These are phyloP conservation scores for Immersiporthe knoxdaviesiana DNA, from an alignment of 2,329 filamentous ascomycete genomes.

Conservation along the genomic window DNA sequence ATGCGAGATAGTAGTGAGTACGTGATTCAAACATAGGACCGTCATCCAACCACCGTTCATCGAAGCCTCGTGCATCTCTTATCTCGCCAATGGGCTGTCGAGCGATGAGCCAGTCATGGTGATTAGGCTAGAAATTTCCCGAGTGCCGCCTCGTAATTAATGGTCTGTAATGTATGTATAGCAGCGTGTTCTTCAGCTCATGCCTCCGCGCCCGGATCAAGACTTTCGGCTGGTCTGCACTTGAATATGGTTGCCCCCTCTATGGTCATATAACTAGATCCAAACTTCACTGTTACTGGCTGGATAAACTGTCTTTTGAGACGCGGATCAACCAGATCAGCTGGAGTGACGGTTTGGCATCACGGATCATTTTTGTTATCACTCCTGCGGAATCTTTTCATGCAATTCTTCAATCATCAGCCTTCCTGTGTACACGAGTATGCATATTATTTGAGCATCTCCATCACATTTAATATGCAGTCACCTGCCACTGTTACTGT, in stretches of 20 bases:
- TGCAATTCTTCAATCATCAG: background rate
- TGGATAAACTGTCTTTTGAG: slow-evolving; percentile 56
- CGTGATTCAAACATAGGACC: background rate
- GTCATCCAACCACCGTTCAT: background rate
- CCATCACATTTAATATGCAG: too few species aligned
- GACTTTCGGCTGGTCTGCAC: slow-evolving; percentile 61
- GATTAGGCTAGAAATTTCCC: too few species aligned
- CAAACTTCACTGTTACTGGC: slow-evolving; percentile 48
- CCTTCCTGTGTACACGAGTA: background rate
- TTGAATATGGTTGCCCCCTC: slow-evolving; percentile 58
- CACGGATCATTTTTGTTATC: background rate
- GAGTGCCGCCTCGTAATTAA: slow-evolving; percentile 52
- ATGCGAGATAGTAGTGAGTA: background rate
- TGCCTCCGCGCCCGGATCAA: slow-evolving; percentile 66
- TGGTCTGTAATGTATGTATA: too few species aligned
- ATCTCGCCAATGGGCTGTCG: slow-evolving; percentile 51
- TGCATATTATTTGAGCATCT: too few species aligned
- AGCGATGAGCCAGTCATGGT: slow-evolving; percentile 58
- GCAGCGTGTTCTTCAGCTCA: too few species aligned
- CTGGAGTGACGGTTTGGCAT: slow-evolving; percentile 56
- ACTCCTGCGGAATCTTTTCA: background rate
- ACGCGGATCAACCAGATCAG: slow-evolving; percentile 54
- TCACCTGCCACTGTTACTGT: too few species aligned
- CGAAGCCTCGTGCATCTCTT: slow-evolving; percentile 27
- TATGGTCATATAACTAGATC: slow-evolving; percentile 57